phyloP scores from a whole-genome alignment of 768 basidiomycete species.

The Russula lepida region DNA sequence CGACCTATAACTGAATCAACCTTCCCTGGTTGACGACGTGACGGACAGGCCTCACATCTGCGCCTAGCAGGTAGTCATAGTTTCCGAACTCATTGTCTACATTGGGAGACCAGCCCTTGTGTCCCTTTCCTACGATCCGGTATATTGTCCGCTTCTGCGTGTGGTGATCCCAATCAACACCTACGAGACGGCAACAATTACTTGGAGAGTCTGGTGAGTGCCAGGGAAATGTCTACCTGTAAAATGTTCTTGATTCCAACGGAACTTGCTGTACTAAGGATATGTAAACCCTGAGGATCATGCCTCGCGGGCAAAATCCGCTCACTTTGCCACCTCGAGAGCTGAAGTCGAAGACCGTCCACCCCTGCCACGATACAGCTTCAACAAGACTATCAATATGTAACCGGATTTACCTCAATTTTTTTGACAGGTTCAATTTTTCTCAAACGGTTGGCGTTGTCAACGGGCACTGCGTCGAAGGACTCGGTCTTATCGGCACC shows the following conservation, averaged over 20 bases:
- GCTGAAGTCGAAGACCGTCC: constrained; percentile 84
- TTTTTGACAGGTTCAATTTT: constrained; percentile 48
- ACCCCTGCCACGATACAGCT: constrained; percentile 41
- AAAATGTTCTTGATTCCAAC: constrained; percentile 75
- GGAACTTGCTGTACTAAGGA: constrained; percentile 56
- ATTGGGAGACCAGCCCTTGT: constrained; percentile 71
- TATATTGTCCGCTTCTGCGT: constrained; percentile 58
- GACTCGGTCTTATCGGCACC: constrained; percentile 73
- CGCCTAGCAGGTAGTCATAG: constrained; percentile 75
- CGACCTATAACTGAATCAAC: constrained; percentile 44
- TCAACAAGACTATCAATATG: neutral
- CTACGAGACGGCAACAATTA: constrained; percentile 29
- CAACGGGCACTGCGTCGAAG: constrained; percentile 63
- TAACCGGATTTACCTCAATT: constrained; percentile 46
- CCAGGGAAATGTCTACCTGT: constrained; percentile 41
- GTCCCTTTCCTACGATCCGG: constrained; percentile 56
- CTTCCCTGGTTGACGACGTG: neutral
- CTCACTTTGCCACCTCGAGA: constrained; percentile 63
- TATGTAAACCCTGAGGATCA: neutral
- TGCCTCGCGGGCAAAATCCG: neutral
- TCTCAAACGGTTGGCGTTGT: constrained; percentile 57
- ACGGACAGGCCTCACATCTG: constrained; percentile 42
- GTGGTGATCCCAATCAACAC: constrained; percentile 77
- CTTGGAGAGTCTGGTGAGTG: neutral
- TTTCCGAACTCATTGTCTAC: constrained; percentile 85